phyloP scores from a whole-genome alignment of 306 rosid species.

The Spatholobus suberectus region DNA sequence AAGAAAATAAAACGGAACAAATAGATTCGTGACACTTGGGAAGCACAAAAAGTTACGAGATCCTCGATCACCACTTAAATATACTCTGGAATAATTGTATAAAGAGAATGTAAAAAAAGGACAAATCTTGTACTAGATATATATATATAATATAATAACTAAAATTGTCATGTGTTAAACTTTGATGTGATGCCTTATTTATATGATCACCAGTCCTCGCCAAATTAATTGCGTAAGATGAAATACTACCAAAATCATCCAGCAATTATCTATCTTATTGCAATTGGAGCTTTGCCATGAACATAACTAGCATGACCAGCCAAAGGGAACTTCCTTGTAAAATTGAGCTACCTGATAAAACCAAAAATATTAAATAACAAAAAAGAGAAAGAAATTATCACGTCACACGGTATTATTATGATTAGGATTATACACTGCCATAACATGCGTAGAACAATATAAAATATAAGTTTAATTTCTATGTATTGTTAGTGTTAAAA shows the following conservation, averaged over 20 bases:
- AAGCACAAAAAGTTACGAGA: background rate
- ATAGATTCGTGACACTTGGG: background rate
- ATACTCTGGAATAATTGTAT: background rate
- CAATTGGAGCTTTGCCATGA: slow-evolving; percentile 40
- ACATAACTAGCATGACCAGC: slow-evolving; percentile 41
- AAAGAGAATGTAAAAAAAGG: background rate
- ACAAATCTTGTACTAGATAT: too few species aligned
- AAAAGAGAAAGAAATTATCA: background rate
- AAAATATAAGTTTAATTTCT: too few species aligned
- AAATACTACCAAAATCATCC: slow-evolving; percentile 15
- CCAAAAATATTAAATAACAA: background rate
- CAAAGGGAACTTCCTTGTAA: slow-evolving; percentile 48
- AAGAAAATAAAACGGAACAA: background rate
- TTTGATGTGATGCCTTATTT: slow-evolving; percentile 21
- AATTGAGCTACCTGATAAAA: slow-evolving; percentile 53
- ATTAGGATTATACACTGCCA: background rate
- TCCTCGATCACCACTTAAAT: slow-evolving; percentile 1
- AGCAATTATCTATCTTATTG: slow-evolving; percentile 23
- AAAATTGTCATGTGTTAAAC: background rate
- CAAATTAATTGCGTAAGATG: slow-evolving; percentile 26
- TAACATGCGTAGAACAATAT: background rate
- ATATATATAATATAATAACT: too few species aligned
- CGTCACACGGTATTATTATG: background rate
- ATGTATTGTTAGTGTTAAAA: too few species aligned
- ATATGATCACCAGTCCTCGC: background rate